Base-by-base conservation (phyloP, 768 basidiomycete species). In the Leccinum rimulosum region DNA sequence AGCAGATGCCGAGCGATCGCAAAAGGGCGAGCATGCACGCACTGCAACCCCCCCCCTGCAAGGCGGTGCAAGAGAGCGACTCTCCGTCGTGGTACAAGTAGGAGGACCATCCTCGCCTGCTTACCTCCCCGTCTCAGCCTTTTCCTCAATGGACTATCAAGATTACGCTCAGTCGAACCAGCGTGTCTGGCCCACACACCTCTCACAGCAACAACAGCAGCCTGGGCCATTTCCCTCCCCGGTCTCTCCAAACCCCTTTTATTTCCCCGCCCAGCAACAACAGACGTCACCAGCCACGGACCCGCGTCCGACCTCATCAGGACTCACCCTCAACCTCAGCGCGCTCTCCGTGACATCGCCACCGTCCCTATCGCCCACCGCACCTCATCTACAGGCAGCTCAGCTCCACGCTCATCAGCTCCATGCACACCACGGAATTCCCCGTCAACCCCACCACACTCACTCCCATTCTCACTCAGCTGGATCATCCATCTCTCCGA, bases 241-340 rank as follows among this genome's bases (percentile, higher is more conserved):
- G 2, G 61, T 67, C 31, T 73, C 72, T 0, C 66, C 72, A 2
- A 45, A 49, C 1, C 55, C 70, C 9, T 73, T 43, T 53, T 69
- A 61, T 52, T 73, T 70, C 17, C 62, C 68, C 1, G 5, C 36
- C 2, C 63, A 55, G 11, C 65, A 67, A 15, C 36, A 56, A 11
- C 68, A 63, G 57, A 59, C 68, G 8, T 60, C 67, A 48, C 64
- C 62, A 4, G 17, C 43, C 22, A 43, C 55, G 0, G 68, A 68
- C 11, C 22, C 67, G 0, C 64, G 61, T 40, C 69, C 66, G 40
- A 70, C 67, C 25, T 65, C 76, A n/a, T 73, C 79, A 36, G 68
- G 77, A 1, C 77, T 90, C 48, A 83, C 85, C 31, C 82, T 91
- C 69, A 91, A 89, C 69, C 77, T 91, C 57, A 84, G 84, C 27